Base-by-base conservation (phyloP, 2,329 filamentous ascomycete genomes). In the Atkinsonella hypoxylon region DNA sequence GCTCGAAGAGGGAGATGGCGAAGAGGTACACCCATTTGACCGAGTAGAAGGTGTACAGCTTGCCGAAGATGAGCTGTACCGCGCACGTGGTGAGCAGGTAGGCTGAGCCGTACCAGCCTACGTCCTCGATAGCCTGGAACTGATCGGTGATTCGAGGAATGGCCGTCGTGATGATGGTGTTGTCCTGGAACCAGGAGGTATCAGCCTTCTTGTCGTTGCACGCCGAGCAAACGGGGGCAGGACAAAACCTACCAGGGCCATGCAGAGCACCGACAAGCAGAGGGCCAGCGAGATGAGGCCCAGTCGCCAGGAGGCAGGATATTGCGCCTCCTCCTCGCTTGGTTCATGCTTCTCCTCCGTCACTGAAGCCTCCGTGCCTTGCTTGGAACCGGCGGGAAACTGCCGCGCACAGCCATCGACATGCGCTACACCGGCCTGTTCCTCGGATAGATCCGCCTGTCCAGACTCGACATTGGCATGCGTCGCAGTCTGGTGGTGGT, bases 1-100 rank as follows among this genome's bases (percentile, higher is more conserved):
- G 43, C 45, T 63, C 59, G 47, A 63, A 62, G 41, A 63, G 51
- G 11, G 57, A n/a, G 26, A 61, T 50, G 10, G 58, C 51, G 43
- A 50, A 41, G n/a, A 63, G 54, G 45, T 62, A 62, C 17, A 59
- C 55, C 39, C 48, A 41, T 46, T 64, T 65, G 50, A 62, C 55
- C 7, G 59, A 56, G 30, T 56, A 70, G 52, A 72, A 70, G n/a
- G 66, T 71, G 54, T 72, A 74, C 31, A 72, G 52, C 44, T 69
- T 71, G 10, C 66, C 67, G 48, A 64, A 65, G 2, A 65, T 56
- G 6, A 69, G 58, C 50, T 69, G 65, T 18, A 67, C 62, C 0
- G 67, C 63, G 48, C 64, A 62, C 13, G 63, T 63, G n/a, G 69
- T 67, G 39, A 73, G 63, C 38, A 70, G 58, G 51, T 69, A 70